A percentile compares a stretch with the other conserved stretches of the same genome.
Evolutionary conservation across 2,329 filamentous ascomycete genomes (phyloP).

Genomic region (Nemania diffusa): DNA sequence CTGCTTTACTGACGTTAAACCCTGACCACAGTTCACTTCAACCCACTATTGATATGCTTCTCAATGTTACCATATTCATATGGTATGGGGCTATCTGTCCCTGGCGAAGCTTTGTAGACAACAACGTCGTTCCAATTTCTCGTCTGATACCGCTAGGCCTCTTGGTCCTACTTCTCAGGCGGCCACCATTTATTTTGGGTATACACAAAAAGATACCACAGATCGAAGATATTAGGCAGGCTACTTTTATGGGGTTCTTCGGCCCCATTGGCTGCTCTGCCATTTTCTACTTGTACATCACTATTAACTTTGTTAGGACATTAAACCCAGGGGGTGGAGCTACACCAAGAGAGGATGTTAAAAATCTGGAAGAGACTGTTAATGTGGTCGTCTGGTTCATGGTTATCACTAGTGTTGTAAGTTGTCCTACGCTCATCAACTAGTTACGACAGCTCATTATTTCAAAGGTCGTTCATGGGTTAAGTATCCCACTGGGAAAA

Average conservation of each 20-base stretch:
- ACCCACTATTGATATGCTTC: constrained; percentile 92
- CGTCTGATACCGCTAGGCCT: constrained; percentile 79
- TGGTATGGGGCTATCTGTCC: constrained; percentile 91
- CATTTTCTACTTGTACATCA: constrained; percentile 88
- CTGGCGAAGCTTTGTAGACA: constrained; percentile 76
- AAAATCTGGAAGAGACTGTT: constrained; percentile 71
- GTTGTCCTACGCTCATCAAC: constrained; percentile 47
- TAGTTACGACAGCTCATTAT: constrained; percentile 14
- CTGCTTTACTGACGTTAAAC: constrained; percentile 31
- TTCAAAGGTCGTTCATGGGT: constrained; percentile 76
- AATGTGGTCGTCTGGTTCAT: constrained; percentile 87
- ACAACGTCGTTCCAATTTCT: constrained; percentile 76
- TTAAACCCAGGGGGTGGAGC: constrained; percentile 65
- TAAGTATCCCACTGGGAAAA: constrained; percentile 82
- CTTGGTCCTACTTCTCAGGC: constrained; percentile 78
- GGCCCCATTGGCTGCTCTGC: constrained; percentile 92
- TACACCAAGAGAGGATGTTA: constrained; percentile 71
- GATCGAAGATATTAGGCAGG: constrained; percentile 78
- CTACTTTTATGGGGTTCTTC: constrained; percentile 90
- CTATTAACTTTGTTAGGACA: constrained; percentile 74
- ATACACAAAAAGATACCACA: constrained; percentile 82
- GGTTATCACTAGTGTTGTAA: constrained; percentile 82
- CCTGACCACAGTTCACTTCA: constrained; percentile 71
- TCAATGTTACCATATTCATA: constrained; percentile 88
- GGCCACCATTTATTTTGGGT: constrained; percentile 79